Percentiles rank a stretch among this genome's conserved stretches.
phyloP scores from a whole-genome alignment of 768 basidiomycete genomes.

The Tylopilus rubrobrunneus region DNA sequence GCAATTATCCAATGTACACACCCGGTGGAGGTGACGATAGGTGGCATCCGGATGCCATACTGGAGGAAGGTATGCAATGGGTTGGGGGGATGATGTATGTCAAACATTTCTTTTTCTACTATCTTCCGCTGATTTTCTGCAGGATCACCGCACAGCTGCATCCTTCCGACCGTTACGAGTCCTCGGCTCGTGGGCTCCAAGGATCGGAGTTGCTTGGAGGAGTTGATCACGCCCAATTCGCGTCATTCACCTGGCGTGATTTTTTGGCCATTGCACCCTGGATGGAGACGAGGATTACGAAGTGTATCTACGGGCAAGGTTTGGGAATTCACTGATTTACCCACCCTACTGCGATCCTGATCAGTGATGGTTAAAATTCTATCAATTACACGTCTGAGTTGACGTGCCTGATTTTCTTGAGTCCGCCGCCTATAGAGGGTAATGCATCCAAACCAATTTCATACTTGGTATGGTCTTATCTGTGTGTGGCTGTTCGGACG shows the following conservation, averaged over 20 bases:
- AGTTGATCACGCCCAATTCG: slow-evolving; percentile 54
- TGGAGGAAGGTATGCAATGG: slow-evolving; percentile 66
- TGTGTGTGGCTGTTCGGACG: slow-evolving; percentile 13
- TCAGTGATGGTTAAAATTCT: neutral
- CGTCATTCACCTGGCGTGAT: slow-evolving; percentile 68
- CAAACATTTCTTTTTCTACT: neutral
- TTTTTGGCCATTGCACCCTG: slow-evolving; percentile 73
- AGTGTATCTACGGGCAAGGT: slow-evolving; percentile 67
- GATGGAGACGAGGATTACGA: slow-evolving; percentile 65
- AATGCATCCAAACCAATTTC: neutral
- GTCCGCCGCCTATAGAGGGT: neutral
- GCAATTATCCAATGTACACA: slow-evolving; percentile 71
- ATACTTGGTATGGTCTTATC: slow-evolving; percentile 7
- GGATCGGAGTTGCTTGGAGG: slow-evolving; percentile 48
- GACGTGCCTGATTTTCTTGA: slow-evolving; percentile 3
- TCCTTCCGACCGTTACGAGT: slow-evolving; percentile 40
- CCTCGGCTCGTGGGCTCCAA: slow-evolving; percentile 37
- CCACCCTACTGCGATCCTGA: neutral
- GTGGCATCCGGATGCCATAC: slow-evolving; percentile 51
- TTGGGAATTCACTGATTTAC: slow-evolving; percentile 45
- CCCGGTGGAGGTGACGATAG: slow-evolving; percentile 65
- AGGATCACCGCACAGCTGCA: slow-evolving; percentile 65
- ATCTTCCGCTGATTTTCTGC: slow-evolving; percentile 5
- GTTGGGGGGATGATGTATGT: slow-evolving; percentile 67
- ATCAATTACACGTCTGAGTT: neutral